Evolutionary conservation across 352 stramenopile species (phyloP).

Genomic region (Phytophthora pluvialis): DNA sequence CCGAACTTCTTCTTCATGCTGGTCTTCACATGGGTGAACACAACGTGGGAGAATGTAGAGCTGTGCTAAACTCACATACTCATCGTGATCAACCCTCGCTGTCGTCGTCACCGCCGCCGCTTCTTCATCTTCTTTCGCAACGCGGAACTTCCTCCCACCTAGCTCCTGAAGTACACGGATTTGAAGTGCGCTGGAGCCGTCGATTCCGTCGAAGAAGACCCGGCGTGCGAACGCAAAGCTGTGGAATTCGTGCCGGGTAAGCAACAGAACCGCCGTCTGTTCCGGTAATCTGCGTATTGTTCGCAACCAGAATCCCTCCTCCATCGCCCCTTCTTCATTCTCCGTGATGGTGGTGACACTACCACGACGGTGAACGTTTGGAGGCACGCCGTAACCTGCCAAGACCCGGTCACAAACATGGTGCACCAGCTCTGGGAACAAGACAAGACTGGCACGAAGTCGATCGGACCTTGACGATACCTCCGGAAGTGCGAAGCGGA

Average conservation of each 20-base stretch:
- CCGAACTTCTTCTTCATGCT: constrained; percentile 6
- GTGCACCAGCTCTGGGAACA: constrained; percentile 36
- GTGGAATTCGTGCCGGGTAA: constrained; percentile 28
- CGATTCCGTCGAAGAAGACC: constrained; percentile 40
- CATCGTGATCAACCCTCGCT: not conserved
- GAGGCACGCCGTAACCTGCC: constrained; percentile 24
- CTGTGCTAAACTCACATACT: constrained; percentile 6
- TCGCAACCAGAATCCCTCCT: constrained; percentile 35
- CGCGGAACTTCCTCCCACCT: constrained; percentile 19
- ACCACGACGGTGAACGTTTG: constrained; percentile 19
- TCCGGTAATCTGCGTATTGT: constrained; percentile 28
- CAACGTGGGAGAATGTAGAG: constrained; percentile 25
- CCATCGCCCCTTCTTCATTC: not conserved
- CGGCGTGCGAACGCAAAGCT: constrained; percentile 44
- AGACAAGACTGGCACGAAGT: constrained; percentile 27
- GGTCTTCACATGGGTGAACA: constrained; percentile 7
- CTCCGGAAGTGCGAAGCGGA: constrained; percentile 1
- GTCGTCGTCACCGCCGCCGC: not conserved
- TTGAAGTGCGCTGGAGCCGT: constrained; percentile 15
- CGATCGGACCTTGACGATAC: constrained; percentile 24
- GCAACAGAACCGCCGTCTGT: constrained; percentile 27
- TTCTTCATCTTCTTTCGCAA: not conserved
- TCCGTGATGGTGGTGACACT: not conserved
- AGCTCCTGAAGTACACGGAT: constrained; percentile 27
- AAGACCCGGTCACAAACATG: constrained; percentile 43